Conservation (phyloP, 2,329 filamentous ascomycete species). For the Alternaria rosae region DNA sequence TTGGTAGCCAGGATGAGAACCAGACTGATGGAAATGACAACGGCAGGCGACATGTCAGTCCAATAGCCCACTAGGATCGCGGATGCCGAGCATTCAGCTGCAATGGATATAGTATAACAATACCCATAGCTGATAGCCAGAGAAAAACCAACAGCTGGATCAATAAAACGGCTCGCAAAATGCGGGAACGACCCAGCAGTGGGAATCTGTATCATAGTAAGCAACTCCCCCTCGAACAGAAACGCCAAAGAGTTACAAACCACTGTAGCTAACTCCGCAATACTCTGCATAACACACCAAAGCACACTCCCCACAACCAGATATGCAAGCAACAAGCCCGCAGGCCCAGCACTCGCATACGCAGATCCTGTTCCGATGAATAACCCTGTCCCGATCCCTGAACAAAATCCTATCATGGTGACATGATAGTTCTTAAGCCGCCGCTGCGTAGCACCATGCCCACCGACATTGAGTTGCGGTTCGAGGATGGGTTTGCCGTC, state of each 20-base stretch:
- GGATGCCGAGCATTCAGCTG: slow-evolving; percentile 56
- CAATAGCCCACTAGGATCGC: slow-evolving; percentile 49
- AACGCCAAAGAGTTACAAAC: slow-evolving; percentile 7
- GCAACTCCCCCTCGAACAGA: background rate
- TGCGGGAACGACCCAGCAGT: slow-evolving; percentile 66
- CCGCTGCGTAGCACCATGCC: slow-evolving; percentile 27
- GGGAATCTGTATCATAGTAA: slow-evolving; percentile 9
- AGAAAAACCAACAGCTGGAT: slow-evolving; percentile 67
- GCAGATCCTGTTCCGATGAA: slow-evolving; percentile 30
- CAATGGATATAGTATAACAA: slow-evolving; percentile 57
- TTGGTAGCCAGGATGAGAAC: slow-evolving; percentile 60
- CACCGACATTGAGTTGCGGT: slow-evolving; percentile 28
- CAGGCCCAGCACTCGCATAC: slow-evolving; percentile 50
- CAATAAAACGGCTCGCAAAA: slow-evolving; percentile 68
- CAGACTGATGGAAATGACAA: slow-evolving; percentile 63
- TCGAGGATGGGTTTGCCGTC: slow-evolving; percentile 22
- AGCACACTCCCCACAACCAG: slow-evolving; percentile 62
- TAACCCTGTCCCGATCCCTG: slow-evolving; percentile 28
- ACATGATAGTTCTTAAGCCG: slow-evolving; percentile 28
- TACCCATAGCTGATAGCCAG: slow-evolving; percentile 54
- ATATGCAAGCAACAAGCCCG: slow-evolving; percentile 64
- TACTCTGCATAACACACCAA: slow-evolving; percentile 66
- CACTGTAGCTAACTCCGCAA: slow-evolving; percentile 65
- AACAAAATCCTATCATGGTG: slow-evolving; percentile 32
- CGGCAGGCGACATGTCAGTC: slow-evolving; percentile 61